Base-by-base conservation (phyloP, 2,329 filamentous ascomycete species). In the Escovopsis sp. region DNA sequence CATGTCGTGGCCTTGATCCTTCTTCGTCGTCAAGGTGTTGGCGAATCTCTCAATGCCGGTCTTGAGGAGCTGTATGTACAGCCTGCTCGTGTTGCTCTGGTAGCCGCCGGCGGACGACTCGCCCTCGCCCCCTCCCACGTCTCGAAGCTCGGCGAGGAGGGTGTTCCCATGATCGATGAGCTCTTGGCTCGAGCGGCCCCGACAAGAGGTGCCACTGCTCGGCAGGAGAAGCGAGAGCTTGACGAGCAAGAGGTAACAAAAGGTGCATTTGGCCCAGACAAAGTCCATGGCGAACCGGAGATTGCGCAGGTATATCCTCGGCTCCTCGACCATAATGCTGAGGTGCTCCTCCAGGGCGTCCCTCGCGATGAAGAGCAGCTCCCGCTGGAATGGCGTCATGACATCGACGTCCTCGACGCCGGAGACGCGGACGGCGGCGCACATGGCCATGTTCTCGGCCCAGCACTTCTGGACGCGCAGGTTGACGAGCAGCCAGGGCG, bases 261-360 rank as follows among this genome's bases (percentile, higher is more conserved):
- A 75, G 0, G 70, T 69, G 40, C 68, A 70, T 51, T 75, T 75
- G 0, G 70, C 71, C 70, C 71, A 74, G 18, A 75, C 70, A 45
- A 74, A 75, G 43, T 74, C 70, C 63, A 73, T 72, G 0, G 70
- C 69, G 48, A 68, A 74, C 28, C 63, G 65, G 32, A 75, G 63
- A 12, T 67, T 69, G 12, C 59, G 63, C 8, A 75, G 62, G 48
- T 75, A 75, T 2, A 58, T 51, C 12, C 61, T 54, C 37, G 65
- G 60, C 38, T 67, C 58, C n/a, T 57, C 49, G 33, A 71, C 60
- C 32, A 74, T 64, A 15, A 69, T 63, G 4, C 63, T 58, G 4
- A 75, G 59, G 43, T 75, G 71, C 42, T 65, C 58, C n/a, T 63
- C 59, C 11, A 72, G 65, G n/a, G 67, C 64, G 4, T 60, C 57